Percentiles rank a stretch among this genome's conserved stretches.
These are phyloP conservation scores for Dendrocalamus sinicus DNA, from an alignment of 176 grass and related monocot genomes.

Conservation along the genomic window DNA sequence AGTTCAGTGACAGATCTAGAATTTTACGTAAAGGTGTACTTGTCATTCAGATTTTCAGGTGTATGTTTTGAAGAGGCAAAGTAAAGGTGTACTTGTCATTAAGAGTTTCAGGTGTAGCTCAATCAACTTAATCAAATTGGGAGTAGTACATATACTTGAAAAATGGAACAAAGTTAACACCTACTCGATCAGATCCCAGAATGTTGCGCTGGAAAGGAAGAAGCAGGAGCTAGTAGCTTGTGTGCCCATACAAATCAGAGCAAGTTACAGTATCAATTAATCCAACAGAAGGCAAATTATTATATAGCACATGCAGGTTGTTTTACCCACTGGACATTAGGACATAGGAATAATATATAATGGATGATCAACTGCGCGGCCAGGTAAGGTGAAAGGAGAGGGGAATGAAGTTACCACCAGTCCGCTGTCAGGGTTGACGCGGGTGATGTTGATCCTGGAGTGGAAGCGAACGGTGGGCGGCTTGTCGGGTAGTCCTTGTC, in stretches of 20 bases:
- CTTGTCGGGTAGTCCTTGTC: constrained; percentile 69
- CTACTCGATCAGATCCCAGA: neutral
- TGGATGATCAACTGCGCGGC: neutral
- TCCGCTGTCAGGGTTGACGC: constrained; percentile 60
- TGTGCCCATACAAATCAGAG: neutral
- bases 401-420: constrained; percentile 25
- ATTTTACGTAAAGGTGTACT: no score
- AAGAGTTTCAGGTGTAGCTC: neutral
- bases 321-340: neutral
- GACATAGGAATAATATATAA: neutral
- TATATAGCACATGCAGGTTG: neutral
- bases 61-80: neutral
- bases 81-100: neutral
- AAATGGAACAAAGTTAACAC: neutral
- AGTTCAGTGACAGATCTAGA: no score
- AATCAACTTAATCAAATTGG: neutral
- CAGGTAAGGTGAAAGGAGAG: neutral
- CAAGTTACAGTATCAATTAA: constrained; percentile 2
- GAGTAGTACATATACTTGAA: neutral
- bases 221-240: neutral
- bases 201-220: neutral
- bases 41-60: no score
- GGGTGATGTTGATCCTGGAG: constrained; percentile 54
- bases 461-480: constrained; percentile 59
- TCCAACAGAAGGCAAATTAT: neutral